These are phyloP conservation scores for Saccharomycopsis selenospora DNA, from an alignment of 805 yeast genomes.

Conservation along the genomic window DNA sequence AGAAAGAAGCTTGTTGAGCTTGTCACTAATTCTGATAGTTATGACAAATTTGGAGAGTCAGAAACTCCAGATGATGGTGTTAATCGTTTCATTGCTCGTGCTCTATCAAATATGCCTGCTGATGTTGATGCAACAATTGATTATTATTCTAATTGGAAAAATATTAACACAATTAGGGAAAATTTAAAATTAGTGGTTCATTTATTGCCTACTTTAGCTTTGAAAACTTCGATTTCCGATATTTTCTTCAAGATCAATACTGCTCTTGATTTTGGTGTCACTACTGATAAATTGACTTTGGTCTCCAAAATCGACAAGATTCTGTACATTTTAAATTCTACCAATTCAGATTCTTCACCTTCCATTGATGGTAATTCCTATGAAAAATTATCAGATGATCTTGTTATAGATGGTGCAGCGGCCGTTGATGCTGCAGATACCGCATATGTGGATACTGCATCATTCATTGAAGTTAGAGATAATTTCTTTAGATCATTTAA, in stretches of 20 bases:
- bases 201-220: constrained; percentile 4
- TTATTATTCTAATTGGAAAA: background rate
- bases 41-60: background rate
- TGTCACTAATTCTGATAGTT: background rate
- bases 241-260: constrained; percentile 5
- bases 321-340: constrained; percentile 6
- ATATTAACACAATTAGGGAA: background rate
- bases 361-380: background rate
- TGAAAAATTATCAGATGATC: background rate
- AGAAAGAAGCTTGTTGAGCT: background rate
- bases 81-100: background rate
- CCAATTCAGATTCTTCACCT: background rate
- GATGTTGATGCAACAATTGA: background rate
- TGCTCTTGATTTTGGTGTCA: background rate
- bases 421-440: background rate
- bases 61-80: too few relatives aligned
- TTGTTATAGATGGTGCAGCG: constrained; percentile 5
- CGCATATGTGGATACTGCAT: constrained; percentile 4
- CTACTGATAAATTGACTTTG: constrained; percentile 4
- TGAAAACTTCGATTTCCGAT: constrained; percentile 3
- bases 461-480: background rate
- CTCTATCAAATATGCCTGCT: background rate
- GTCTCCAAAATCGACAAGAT: constrained; percentile 9
- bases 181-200: constrained; percentile 1
- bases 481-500: background rate